phyloP scores from a whole-genome alignment of 1,284 basidiomycete species.

The Trametes versicolor region DNA sequence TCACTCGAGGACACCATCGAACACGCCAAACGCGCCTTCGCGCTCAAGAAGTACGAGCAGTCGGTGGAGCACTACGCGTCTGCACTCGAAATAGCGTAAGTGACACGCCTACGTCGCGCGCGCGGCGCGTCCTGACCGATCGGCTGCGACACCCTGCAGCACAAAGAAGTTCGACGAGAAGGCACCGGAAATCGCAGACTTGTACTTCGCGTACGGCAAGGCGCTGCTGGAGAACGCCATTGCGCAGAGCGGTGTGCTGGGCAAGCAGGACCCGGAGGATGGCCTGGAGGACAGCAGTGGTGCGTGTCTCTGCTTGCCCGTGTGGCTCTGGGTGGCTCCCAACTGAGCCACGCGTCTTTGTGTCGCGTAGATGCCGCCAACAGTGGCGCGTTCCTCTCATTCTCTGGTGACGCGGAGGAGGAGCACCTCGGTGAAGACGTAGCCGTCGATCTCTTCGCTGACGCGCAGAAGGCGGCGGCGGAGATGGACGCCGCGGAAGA shows the following conservation, averaged over 20 bases:
- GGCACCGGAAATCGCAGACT: slow-evolving; percentile 80
- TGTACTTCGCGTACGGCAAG: slow-evolving; percentile 89
- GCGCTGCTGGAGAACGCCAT: slow-evolving; percentile 91
- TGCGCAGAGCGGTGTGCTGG: slow-evolving; percentile 81
- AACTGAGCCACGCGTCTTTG: neutral
- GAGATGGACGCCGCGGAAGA: slow-evolving; percentile 56
- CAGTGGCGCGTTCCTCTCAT: slow-evolving; percentile 72
- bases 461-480: slow-evolving; percentile 57
- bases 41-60: slow-evolving; percentile 87
- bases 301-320: slow-evolving; percentile 24
- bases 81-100: slow-evolving; percentile 84
- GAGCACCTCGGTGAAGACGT: slow-evolving; percentile 48
- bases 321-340: neutral
- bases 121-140: slow-evolving; percentile 21
- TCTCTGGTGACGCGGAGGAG: slow-evolving; percentile 78
- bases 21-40: slow-evolving; percentile 86
- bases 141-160: slow-evolving; percentile 50
- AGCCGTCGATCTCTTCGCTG: slow-evolving; percentile 70
- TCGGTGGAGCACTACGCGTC: slow-evolving; percentile 87
- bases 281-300: slow-evolving; percentile 52
- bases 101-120: slow-evolving; percentile 28
- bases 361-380: slow-evolving; percentile 43
- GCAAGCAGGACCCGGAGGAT: slow-evolving; percentile 78
- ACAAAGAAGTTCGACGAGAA: slow-evolving; percentile 78
- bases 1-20: slow-evolving; percentile 70